These are phyloP conservation scores for Ustilago vetiveriae DNA, from an alignment of 1,284 basidiomycete genomes.

Conservation along the genomic window DNA sequence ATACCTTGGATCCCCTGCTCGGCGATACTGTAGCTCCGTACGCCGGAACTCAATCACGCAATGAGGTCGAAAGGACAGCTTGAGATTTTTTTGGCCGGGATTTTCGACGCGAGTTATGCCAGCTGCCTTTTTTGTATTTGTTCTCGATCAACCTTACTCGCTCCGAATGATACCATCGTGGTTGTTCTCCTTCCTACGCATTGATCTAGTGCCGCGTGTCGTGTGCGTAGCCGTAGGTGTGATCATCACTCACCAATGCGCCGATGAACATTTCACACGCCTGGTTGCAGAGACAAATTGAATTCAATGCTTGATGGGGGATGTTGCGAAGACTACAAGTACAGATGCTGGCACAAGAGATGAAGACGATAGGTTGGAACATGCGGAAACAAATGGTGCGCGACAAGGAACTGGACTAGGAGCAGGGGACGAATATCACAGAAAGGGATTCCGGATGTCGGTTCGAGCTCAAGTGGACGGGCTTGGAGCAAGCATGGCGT, in stretches of 20 bases:
- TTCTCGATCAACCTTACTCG: neutral
- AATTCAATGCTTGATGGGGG: too few species aligned
- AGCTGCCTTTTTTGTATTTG: constrained; percentile 1
- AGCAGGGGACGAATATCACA: too few species aligned
- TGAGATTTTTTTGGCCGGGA: neutral
- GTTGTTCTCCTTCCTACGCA: too few species aligned
- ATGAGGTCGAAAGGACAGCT: constrained; percentile 1
- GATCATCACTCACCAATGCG: too few species aligned
- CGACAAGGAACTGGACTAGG: too few species aligned
- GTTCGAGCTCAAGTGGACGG: constrained; percentile 1
- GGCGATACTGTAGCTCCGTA: constrained; percentile 25
- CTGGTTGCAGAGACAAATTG: too few species aligned
- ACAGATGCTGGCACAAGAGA: neutral
- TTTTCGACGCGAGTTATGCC: too few species aligned
- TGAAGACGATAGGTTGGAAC: neutral
- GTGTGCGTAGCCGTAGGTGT: too few species aligned
- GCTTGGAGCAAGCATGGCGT: constrained; percentile 15
- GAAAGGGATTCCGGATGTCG: too few species aligned
- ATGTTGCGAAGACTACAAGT: neutral
- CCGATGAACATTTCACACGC: too few species aligned
- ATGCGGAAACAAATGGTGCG: neutral
- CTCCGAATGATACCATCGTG: constrained; percentile 1
- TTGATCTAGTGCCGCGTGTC: too few species aligned
- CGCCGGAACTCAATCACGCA: neutral
- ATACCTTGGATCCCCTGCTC: constrained; percentile 38